Base-by-base conservation (phyloP, 805 yeast genomes). In the Teunomyces aglyptinius region DNA sequence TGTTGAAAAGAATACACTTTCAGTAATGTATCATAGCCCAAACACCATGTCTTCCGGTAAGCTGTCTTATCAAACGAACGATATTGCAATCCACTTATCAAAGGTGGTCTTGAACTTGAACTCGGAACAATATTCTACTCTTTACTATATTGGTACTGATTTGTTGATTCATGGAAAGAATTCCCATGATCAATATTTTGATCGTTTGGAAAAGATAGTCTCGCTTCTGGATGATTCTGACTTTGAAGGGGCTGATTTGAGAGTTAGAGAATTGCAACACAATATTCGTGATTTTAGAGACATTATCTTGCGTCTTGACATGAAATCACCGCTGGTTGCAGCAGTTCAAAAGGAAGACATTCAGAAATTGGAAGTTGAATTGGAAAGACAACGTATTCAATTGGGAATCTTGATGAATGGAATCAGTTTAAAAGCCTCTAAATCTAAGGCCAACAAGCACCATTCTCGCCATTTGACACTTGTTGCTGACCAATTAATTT, bases 401-500 rank as follows among this genome's bases (percentile, higher is more conserved):
- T 61, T 71, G 42, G 51, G 55, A 29, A 58, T 71, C 7, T 51
- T 72, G 11, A 68, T 72, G 62, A 60, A 53, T 45, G 70, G 65
- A 5, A 47, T 65, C 34, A 54, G 59, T 31, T 47, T 67, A 40
- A 49, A 57, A 15, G 51, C 59, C 45, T 41, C 58, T 44, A 55
- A 59, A 44, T 49, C 52, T 27, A 54, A 53, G 19, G 33, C 59
- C 1, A 51, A 50, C 33, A 60, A 59, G 43, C 50, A 58, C 11
- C 57, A 54, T n/a, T 40, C 64, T 6, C 49, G 57, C 16, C 45
- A 52, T 19, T 63, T 67, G 65, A 52, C 50, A 28, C 57, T 68
- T 18, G 44, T 57, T 20, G 81, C 91, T 0, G 90, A 85, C 53
- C 85, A 85, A 49, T 72, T 89, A 35, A 80, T 83, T 35, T 70